Evolutionary conservation across 1,139 yeast genomes (phyloP).

Genomic region (Fermentozyma sake): DNA sequence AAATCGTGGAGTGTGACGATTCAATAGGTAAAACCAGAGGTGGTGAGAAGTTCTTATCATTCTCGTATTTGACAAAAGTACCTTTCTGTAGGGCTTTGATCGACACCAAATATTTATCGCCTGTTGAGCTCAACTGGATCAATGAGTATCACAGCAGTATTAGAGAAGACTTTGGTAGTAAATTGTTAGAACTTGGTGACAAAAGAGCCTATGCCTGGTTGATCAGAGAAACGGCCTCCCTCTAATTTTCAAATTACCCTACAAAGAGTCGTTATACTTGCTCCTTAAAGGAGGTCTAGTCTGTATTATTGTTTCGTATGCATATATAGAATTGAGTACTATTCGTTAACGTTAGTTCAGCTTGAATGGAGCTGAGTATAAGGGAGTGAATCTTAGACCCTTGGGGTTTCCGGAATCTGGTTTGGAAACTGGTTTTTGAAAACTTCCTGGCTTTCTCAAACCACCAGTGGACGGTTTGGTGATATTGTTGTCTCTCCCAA

Average conservation of each 20-base stretch:
- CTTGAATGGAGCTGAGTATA: constrained; percentile 20
- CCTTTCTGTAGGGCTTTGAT: constrained; percentile 50
- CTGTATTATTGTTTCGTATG: not conserved
- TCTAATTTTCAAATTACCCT: constrained; percentile 11
- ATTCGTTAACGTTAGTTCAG: constrained; percentile 2
- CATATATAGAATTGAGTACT: not conserved
- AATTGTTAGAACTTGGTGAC: constrained; percentile 35
- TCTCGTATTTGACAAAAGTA: constrained; percentile 49
- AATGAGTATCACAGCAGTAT: constrained; percentile 42
- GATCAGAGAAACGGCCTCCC: constrained; percentile 31
- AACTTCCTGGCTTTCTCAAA: constrained; percentile 49
- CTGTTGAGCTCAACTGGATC: constrained; percentile 48
- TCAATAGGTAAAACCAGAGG: constrained; percentile 30
- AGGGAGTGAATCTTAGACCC: constrained; percentile 24
- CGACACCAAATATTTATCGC: constrained; percentile 30
- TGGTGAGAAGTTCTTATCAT: constrained; percentile 36
- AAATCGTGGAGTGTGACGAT: constrained; percentile 32
- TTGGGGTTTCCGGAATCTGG: constrained; percentile 13
- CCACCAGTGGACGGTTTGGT: constrained; percentile 15
- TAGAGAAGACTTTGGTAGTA: constrained; percentile 30
- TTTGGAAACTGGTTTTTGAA: constrained; percentile 13
- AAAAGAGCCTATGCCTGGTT: constrained; percentile 38
- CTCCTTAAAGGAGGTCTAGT: no score
- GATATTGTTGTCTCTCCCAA: constrained; percentile 9
- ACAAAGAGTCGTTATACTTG: constrained; percentile 1